Conservation (phyloP, 2,329 filamentous ascomycete species). For the Diaporthe citrichinensis region DNA sequence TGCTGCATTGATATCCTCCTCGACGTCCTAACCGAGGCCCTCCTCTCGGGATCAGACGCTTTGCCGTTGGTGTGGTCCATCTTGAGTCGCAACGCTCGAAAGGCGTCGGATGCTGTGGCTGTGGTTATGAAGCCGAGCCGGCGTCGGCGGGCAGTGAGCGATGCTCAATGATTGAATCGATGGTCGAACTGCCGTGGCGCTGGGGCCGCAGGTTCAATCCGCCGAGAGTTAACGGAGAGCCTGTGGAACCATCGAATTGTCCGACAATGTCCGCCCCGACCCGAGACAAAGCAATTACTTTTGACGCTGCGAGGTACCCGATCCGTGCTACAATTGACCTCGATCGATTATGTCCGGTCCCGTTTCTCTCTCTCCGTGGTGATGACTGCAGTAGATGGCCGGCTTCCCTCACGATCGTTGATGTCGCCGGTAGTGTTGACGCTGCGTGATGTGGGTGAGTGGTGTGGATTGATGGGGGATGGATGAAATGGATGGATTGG, state of each 20-base stretch:
- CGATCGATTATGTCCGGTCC: background rate
- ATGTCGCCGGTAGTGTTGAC: background rate
- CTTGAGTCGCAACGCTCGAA: constrained; percentile 22
- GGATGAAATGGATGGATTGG: background rate
- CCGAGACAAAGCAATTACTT: constrained; percentile 16
- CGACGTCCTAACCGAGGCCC: constrained; percentile 39
- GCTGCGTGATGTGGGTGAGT: background rate
- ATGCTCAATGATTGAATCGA: constrained; percentile 15
- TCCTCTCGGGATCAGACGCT: constrained; percentile 40
- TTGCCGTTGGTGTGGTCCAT: constrained; percentile 38
- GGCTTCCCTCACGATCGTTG: background rate
- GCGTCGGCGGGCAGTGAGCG: background rate
- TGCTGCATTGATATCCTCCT: constrained; percentile 36
- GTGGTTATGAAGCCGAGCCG: background rate
- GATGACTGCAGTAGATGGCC: background rate
- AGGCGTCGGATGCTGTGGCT: background rate
- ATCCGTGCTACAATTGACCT: background rate
- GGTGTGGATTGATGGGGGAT: background rate
- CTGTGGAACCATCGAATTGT: constrained; percentile 41
- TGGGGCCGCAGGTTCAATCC: constrained; percentile 40
- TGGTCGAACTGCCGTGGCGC: constrained; percentile 25
- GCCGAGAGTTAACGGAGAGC: constrained; percentile 34
- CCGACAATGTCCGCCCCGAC: constrained; percentile 32
- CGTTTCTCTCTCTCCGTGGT: background rate
- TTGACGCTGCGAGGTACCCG: background rate